Conservation (phyloP, 23 red algal species). For the Gracilaria caudata region DNA sequence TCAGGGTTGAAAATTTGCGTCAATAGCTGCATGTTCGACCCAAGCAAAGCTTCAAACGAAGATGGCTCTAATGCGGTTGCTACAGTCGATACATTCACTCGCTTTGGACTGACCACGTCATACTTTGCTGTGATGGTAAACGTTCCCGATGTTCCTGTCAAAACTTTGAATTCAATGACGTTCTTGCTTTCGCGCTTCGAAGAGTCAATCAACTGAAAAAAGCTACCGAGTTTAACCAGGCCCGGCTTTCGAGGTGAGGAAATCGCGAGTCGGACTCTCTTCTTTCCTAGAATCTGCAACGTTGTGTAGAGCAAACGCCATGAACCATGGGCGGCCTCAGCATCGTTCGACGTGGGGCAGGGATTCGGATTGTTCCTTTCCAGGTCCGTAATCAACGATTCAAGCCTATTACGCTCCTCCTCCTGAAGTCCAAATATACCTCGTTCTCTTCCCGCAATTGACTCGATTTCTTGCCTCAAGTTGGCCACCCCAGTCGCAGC, state of each 20-base stretch:
- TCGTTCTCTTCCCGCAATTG: slow-evolving; percentile 47
- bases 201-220: slow-evolving; percentile 74
- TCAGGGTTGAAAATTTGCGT: slow-evolving; percentile 81
- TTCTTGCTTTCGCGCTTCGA: slow-evolving; percentile 47
- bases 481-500: not conserved
- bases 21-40: slow-evolving; percentile 54
- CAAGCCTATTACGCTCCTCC: slow-evolving; percentile 29
- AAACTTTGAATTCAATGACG: slow-evolving; percentile 67
- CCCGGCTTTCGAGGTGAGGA: slow-evolving; percentile 65
- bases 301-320: slow-evolving; percentile 89
- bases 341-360: slow-evolving; percentile 33
- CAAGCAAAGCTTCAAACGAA: slow-evolving; percentile 67
- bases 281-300: slow-evolving; percentile 69
- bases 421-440: slow-evolving; percentile 84
- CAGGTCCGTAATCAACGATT: not conserved
- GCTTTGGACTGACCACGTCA: not conserved
- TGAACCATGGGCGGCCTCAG: slow-evolving; percentile 22
- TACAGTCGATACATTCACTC: slow-evolving; percentile 55
- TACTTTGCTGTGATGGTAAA: slow-evolving; percentile 74
- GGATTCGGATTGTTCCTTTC: slow-evolving; percentile 36
- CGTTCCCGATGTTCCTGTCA: slow-evolving; percentile 50
- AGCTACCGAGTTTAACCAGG: slow-evolving; percentile 74
- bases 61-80: slow-evolving; percentile 40
- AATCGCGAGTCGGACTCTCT: slow-evolving; percentile 63
- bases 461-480: slow-evolving; percentile 36